These are phyloP conservation scores for Lunasporangiospora selenospora DNA, from an alignment of 192 early-diverging fungal species.

Conservation along the genomic window DNA sequence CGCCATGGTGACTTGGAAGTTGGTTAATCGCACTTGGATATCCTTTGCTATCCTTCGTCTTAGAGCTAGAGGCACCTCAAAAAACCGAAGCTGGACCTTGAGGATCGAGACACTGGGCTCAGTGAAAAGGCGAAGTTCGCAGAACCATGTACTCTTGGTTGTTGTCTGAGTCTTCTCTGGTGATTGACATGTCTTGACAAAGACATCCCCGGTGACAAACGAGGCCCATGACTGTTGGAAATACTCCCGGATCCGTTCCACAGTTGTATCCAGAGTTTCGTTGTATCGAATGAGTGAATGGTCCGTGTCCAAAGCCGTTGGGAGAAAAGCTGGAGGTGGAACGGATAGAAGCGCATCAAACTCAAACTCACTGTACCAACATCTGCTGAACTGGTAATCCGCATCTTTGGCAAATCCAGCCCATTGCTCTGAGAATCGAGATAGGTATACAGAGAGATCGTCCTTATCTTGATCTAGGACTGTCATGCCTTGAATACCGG, in stretches of 20 bases:
- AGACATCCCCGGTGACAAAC: slow-evolving; percentile 32
- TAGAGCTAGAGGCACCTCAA: slow-evolving; percentile 16
- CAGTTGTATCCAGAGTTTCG: slow-evolving; percentile 17
- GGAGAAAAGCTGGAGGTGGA: slow-evolving; percentile 32
- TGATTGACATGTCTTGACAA: slow-evolving; percentile 29
- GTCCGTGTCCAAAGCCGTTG: slow-evolving; percentile 32
- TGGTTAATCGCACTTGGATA: slow-evolving; percentile 9
- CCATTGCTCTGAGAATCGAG: slow-evolving; percentile 40
- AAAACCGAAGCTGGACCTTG: slow-evolving; percentile 27
- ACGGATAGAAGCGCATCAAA: slow-evolving; percentile 52
- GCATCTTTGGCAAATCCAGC: slow-evolving; percentile 37
- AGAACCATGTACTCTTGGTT: slow-evolving; percentile 28
- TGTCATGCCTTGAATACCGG: background rate
- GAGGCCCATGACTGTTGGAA: slow-evolving; percentile 37
- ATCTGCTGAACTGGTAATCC: slow-evolving; percentile 40
- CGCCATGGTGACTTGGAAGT: slow-evolving; percentile 9
- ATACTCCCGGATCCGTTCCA: slow-evolving; percentile 14
- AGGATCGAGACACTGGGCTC: slow-evolving; percentile 33
- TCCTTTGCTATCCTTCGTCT: slow-evolving; percentile 6
- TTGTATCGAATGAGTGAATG: slow-evolving; percentile 34
- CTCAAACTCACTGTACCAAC: slow-evolving; percentile 56
- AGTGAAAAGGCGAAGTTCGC: slow-evolving; percentile 38
- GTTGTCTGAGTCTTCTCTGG: slow-evolving; percentile 14
- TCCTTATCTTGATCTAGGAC: slow-evolving; percentile 7
- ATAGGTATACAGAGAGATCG: slow-evolving; percentile 16